Base-by-base conservation (phyloP, 1,284 basidiomycete genomes). In the Fomitopsis palustris region DNA sequence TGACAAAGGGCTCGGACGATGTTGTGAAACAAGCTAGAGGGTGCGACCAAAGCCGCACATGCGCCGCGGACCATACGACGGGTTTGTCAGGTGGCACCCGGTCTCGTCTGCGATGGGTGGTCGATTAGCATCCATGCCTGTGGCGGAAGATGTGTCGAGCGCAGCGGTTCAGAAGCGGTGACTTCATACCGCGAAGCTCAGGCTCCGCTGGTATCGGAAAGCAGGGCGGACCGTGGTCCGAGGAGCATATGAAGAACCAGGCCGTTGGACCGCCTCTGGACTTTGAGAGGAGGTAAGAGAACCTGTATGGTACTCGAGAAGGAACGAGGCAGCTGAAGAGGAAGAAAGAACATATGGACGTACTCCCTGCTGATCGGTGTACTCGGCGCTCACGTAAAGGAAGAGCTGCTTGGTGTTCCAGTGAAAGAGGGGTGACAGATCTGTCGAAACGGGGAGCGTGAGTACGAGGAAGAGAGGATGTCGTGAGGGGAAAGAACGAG, bases 331-430 rank as follows among this genome's bases (percentile, higher is more conserved):
- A 29, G 8, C 42, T 7, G 6, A n/a, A 47, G 45, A 27, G 45
- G 45, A 47, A 9, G 8, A 52, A 31, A 35, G 31, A 31, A 19
- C 14, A 35, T 19, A 19, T 10, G 49, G 21, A 77, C 88, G 73
- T 70, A 92, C 91, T 54, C 90, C 88, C 73, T 88, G 77, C 1
- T 78, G 72, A 58, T 87, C 90, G 41, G 79, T 81, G 68, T 93
- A 94, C 70, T 93, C 90, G 0, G 90, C 93, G 64, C 86, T 83
- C 41, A 95, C 78, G 68, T 91, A 94, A 21, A 96, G 73, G 70
- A 96, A 96, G 17, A 96, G 72, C 70, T 96, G 94, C 73, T 96
- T 96, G 12, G 94, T 96, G 72, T 96, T 96, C 93, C 94, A 96
- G 72, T 93, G 81, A 75, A 96, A 96, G 19, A 96, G 77, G 3